Percentiles rank a stretch among this genome's conserved stretches.
These are phyloP conservation scores for Margaritispora aquatica DNA, from an alignment of 495 filamentous ascomycete species.

Conservation along the genomic window DNA sequence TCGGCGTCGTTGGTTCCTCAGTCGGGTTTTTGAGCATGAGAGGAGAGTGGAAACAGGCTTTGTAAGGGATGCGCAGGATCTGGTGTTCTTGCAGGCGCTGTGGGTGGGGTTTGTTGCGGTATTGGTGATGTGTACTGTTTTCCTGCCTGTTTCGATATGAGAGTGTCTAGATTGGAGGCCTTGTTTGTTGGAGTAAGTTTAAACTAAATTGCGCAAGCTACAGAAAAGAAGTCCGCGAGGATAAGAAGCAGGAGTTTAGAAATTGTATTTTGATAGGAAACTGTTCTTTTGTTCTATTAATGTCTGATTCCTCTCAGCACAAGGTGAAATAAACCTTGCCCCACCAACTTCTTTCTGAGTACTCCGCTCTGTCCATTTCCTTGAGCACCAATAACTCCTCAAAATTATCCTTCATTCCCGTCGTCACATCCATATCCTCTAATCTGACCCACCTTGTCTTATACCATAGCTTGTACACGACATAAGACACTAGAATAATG, in stretches of 20 bases:
- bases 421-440: slow-evolving; percentile 14
- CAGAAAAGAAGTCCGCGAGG: not conserved
- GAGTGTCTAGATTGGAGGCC: not conserved
- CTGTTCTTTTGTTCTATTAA: no score
- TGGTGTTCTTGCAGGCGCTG: not conserved
- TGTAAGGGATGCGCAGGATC: not conserved
- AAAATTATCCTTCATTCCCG: slow-evolving; percentile 10
- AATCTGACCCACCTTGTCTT: slow-evolving; percentile 5
- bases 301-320: not conserved
- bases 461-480: slow-evolving; percentile 39
- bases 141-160: not conserved
- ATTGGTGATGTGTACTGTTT: not conserved
- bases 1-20: not conserved
- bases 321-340: slow-evolving; percentile 46
- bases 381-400: not conserved
- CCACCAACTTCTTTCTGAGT: slow-evolving; percentile 70
- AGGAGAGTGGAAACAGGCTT: not conserved
- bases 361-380: slow-evolving; percentile 70
- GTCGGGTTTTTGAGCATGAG: not conserved
- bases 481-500: slow-evolving; percentile 44
- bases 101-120: not conserved
- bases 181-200: not conserved
- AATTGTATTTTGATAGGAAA: not conserved
- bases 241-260: not conserved
- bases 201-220: not conserved